Base-by-base conservation (phyloP, 768 basidiomycete genomes). In the Astraeus odoratus region DNA sequence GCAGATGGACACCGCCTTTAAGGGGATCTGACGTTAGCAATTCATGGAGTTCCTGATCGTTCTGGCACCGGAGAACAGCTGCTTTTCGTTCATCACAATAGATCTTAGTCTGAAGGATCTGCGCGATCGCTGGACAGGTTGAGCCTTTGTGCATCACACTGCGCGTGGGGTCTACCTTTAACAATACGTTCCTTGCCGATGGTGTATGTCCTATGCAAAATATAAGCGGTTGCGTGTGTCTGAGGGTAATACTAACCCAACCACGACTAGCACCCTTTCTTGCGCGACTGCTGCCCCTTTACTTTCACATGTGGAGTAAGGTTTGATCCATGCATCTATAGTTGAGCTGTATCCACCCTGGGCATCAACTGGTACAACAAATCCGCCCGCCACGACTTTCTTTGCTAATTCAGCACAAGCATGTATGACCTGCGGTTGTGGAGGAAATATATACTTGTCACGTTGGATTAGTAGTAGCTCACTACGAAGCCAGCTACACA, bases 111-210 rank as follows among this genome's bases (percentile, higher is more conserved):
- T 74, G 66, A 12, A 99, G 65, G 1, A 88, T 85, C 47, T 80
- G 74, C 0, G 96, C 96, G 20, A 98, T 81, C 1, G 88, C 95
- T 92, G 52, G 10, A 39, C 30, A 3, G 8, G 16, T 12, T 16
- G 24, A 34, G 22, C 15, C 22, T 46, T 51, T 26, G 46, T 16
- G 37, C 39, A 18, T 8, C 20, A n/a, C 39, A 22, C 47, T 19
- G 42, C 29, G n/a, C 46, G 31, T 30, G 8, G 19, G 35, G 41
- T 54, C 25, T 46, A 89, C 91, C 92, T 77, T 97, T 96, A 31
- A 96, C 93, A 31, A 98, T 86, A 19, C 96, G 81, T 63, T 99
- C 96, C 63, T 99, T 99, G 31, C 96, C 96, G 39, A 98, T 91
- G 0, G 90, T 90, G 65, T 99, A 99, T 0, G 96, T 97, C 8